Base-by-base conservation (phyloP, 768 basidiomycete species). In the Crassisporium funariophilum region DNA sequence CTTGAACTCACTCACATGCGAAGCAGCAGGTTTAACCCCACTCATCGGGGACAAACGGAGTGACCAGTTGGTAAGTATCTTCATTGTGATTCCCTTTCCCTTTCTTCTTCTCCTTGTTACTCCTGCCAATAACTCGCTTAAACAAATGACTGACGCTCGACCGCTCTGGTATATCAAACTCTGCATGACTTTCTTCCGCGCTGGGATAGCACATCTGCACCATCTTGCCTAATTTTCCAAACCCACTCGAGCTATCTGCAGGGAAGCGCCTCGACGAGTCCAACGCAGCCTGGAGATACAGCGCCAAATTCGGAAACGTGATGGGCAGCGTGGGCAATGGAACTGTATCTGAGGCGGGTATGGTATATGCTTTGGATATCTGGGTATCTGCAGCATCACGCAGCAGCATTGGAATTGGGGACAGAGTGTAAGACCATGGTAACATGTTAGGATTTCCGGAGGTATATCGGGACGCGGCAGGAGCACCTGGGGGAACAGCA, bases 31-130 rank as follows among this genome's bases (percentile, higher is more conserved):
- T 11, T 65, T 60, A 84, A 46, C 85, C 84, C 80, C 79, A 87
- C 53, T 88, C 86, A 47, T 88, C 84, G 13, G 84, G 68, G 13
- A 88, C 79, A 64, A 91, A 91, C 1, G 89, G 89, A 12, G 89
- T 91, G 45, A 91, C 87, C 9, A 90, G 75, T 33, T 89, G 86
- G 51, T 85, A 91, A 7, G 83, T 86, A 48, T 91, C 88, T 54
- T 88, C 86, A 58, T 91, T 91, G 57, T 89, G 90, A 38, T 78
- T 73, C 4, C 78, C 62, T 39, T 65, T 70, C 23, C 66, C 72
- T 56, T 71, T 76, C 57, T 67, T 77, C 16, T 64, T 66, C 19
- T 67, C 62, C 54, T 69, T 78, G 44, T 61, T 69, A 42, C 64
- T 70, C 50, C 70, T 74, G 55, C 67, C 82, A 58, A 87, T 83